Evolutionary conservation across 1,139 yeast genomes (phyloP), one percentile per base, ranked within the genome.

Genomic region (Geotrichum restrictum): DNA sequence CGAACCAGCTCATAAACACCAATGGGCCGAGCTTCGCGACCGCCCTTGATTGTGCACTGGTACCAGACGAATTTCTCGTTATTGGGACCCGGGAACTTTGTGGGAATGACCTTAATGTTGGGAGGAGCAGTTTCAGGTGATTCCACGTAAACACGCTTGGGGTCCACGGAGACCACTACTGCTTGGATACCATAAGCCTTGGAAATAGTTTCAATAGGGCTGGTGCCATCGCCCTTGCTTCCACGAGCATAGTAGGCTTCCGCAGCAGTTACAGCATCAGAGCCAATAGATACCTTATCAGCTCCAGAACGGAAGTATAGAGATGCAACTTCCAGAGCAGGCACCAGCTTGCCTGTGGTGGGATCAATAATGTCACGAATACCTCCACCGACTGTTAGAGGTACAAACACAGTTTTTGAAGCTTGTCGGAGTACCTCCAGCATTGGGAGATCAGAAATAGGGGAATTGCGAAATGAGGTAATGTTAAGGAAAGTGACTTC

Each of bases 301-400:
- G 98, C 98, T 53, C 98, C 98, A 0, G 97, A 87, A 56, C 89
- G 78, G 75, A 93, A 93, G 67, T 93, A 93, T 60, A 88, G 74
- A 46, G 88, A 81, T 0, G 98, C 98, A 14, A 93, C 96, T 54
- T 89, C 84, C 34, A 85, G 79, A 0, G 98, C 98, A 8, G 96
- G 83, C 14, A 88, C 82, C 3, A 70, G 61, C 19, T 83, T 80
- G 22, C 93, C 91, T 4, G 70, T 61, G 58, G 79, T 86, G 0
- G 95, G 95, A 62, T 93, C 98, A 31, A 78, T 75, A 63, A 88
- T 80, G 66, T 93, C 98, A 60, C 88, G 84, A 59, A 93, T 93
- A 48, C 98, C 98, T 51, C 98, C 98, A 42, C 98, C 98, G 43
- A 93, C 96, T 0, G 98, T 93, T 59, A 93, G 75, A 3, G 98